A percentile compares a stretch with the other conserved stretches of the same genome.
phyloP scores from a whole-genome alignment of 2,329 filamentous ascomycete genomes.

The Ceratocystis lukuohia region DNA sequence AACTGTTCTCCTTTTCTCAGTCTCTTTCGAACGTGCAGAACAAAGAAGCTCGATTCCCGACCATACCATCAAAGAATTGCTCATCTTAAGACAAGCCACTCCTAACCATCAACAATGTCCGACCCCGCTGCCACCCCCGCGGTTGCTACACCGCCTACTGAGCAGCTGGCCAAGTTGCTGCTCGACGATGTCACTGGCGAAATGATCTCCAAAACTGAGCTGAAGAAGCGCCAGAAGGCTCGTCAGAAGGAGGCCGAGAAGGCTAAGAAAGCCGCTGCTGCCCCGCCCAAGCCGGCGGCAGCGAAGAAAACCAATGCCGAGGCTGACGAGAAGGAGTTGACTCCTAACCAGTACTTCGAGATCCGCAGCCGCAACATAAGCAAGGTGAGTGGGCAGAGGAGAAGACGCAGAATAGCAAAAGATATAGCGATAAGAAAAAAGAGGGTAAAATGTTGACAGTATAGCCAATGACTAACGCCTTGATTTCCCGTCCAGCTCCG shows the following conservation, averaged over 20 bases:
- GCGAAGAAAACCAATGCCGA: constrained; percentile 67
- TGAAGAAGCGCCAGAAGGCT: constrained; percentile 94
- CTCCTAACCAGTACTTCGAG: constrained; percentile 72
- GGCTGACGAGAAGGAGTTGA: constrained; percentile 42
- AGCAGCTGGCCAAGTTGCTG: constrained; percentile 56
- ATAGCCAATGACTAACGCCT: neutral
- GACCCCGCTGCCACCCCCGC: constrained; percentile 26
- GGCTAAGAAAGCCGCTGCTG: constrained; percentile 63
- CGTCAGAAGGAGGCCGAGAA: constrained; percentile 79
- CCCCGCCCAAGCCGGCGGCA: constrained; percentile 44
- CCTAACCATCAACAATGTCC: constrained; percentile 23
- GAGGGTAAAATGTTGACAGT: too few relatives aligned
- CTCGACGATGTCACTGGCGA: constrained; percentile 92
- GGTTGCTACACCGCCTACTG: constrained; percentile 30
- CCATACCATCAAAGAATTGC: too few relatives aligned
- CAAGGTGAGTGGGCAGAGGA: constrained; percentile 29
- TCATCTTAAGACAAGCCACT: neutral
- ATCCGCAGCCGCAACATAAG: constrained; percentile 76
- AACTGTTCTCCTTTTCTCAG: too few relatives aligned
- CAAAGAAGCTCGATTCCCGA: too few relatives aligned
- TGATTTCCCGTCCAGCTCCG: constrained; percentile 35
- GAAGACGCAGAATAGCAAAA: neutral
- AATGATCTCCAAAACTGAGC: constrained; percentile 65
- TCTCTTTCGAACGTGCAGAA: too few relatives aligned
- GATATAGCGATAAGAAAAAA: neutral